These are phyloP conservation scores for Lactifluus volemus DNA, from an alignment of 768 basidiomycete genomes.

Conservation along the genomic window DNA sequence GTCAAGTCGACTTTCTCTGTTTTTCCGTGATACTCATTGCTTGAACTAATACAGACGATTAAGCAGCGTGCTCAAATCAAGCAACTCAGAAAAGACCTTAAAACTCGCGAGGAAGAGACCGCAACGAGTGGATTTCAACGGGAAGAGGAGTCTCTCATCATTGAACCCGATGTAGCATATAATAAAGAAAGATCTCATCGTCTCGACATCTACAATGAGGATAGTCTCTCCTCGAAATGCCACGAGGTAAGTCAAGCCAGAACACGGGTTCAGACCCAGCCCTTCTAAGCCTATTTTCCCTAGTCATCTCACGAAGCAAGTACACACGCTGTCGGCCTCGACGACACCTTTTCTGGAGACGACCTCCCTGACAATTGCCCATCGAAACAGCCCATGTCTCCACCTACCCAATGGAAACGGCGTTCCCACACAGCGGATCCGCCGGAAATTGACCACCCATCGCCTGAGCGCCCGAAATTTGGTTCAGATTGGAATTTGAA, in stretches of 20 bases:
- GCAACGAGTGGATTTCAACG: background rate
- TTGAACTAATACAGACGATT: background rate
- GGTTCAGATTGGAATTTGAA: constrained; percentile 13
- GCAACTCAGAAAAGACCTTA: constrained; percentile 2
- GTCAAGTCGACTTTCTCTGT: background rate
- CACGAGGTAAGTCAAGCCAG: background rate
- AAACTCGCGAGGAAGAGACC: background rate
- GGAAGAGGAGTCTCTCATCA: constrained; percentile 8
- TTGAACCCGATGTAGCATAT: background rate
- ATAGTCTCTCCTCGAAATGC: background rate
- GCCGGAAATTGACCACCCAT: background rate
- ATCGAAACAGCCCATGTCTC: background rate
- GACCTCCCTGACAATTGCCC: background rate
- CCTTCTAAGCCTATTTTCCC: background rate
- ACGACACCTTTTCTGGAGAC: background rate
- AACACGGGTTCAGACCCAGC: background rate
- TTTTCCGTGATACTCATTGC: background rate
- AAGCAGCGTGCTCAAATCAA: constrained; percentile 11
- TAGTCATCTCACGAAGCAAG: background rate
- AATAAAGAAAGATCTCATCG: constrained; percentile 3
- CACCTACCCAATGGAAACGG: background rate
- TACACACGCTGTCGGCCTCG: background rate
- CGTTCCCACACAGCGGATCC: background rate
- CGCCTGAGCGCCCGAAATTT: constrained; percentile 4
- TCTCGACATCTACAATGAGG: constrained; percentile 1